Conservation (phyloP, 495 filamentous ascomycete species). For the Tuber aestivum region DNA sequence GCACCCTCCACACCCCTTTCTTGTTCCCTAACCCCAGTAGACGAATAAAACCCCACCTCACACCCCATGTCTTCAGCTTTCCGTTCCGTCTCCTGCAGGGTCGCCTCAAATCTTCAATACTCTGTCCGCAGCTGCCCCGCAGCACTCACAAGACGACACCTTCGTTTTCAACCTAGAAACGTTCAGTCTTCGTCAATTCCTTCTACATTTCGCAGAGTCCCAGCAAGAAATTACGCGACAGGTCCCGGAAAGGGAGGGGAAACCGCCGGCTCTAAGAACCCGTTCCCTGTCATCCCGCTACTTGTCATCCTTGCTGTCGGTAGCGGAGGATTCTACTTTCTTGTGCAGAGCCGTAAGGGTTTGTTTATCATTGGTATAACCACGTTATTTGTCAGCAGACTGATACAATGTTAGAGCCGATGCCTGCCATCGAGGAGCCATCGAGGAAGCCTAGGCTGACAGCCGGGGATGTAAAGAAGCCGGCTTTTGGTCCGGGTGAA, state of each 20-base stretch:
- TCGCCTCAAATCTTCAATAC: background rate
- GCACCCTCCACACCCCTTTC: background rate
- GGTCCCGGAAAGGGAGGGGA: conserved; percentile 28
- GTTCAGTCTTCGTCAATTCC: background rate
- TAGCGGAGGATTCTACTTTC: conserved; percentile 48
- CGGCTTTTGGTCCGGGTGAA: conserved; percentile 70
- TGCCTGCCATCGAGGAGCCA: conserved; percentile 48
- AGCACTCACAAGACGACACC: background rate
- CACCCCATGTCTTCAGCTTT: background rate
- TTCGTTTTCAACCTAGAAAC: background rate
- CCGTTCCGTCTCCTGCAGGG: background rate
- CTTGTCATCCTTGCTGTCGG: conserved; percentile 48
- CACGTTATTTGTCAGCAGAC: conserved; percentile 22
- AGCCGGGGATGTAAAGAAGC: conserved; percentile 52
- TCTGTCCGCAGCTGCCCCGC: background rate
- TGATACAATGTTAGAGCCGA: conserved; percentile 22
- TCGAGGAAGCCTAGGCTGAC: conserved; percentile 47
- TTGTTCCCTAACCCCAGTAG: background rate
- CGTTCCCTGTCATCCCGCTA: conserved; percentile 42
- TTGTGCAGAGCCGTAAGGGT: conserved; percentile 42
- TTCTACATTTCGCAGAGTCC: background rate
- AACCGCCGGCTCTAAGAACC: conserved; percentile 37
- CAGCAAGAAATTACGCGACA: conserved; percentile 16
- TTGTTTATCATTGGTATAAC: conserved; percentile 16
- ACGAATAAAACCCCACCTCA: background rate